Conservation (phyloP, 768 basidiomycete species). For the Termitomyces sp. region DNA sequence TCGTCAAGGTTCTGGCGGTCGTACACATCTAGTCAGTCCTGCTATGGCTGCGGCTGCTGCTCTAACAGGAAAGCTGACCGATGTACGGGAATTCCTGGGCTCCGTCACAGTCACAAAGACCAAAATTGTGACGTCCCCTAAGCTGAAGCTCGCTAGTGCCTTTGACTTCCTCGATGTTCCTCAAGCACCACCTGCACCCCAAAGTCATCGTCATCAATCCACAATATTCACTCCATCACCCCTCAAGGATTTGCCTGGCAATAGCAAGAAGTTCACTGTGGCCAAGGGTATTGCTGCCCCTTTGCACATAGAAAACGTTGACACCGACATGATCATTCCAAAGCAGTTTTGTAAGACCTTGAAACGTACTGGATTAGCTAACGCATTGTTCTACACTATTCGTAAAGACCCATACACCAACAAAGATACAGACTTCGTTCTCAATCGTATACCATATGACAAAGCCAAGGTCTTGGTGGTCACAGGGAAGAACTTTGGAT, state of each 20-base stretch:
- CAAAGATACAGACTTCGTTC: conserved; percentile 77
- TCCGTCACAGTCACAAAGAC: conserved; percentile 36
- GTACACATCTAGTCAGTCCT: conserved; percentile 84
- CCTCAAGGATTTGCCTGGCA: conserved; percentile 39
- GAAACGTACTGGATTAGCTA: conserved; percentile 81
- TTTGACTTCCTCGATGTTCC: conserved; percentile 77
- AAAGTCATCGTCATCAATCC: conserved; percentile 28
- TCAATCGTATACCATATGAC: conserved; percentile 76
- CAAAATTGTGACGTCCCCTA: conserved; percentile 39
- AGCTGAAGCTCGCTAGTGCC: conserved; percentile 66
- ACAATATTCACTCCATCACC: conserved; percentile 32
- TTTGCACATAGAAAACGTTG: conserved; percentile 78
- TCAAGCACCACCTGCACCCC: conserved; percentile 46
- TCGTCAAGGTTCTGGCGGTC: conserved; percentile 81
- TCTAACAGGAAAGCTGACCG: conserved; percentile 77
- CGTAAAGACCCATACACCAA: conserved; percentile 75
- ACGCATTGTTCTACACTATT: conserved; percentile 78
- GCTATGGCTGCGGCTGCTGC: conserved; percentile 95
- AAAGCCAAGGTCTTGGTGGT: conserved; percentile 76
- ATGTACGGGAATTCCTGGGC: conserved; percentile 76
- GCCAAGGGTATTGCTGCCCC: conserved; percentile 76
- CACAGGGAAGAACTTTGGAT: conserved; percentile 86
- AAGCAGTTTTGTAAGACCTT: conserved; percentile 92
- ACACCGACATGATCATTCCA: conserved; percentile 93
- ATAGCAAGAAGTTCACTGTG: conserved; percentile 57